Percentiles rank a stretch among this genome's conserved stretches.
Conservation (phyloP, 225 moss, liverwort and hornwort species). For the Pleurozium schreberi region DNA sequence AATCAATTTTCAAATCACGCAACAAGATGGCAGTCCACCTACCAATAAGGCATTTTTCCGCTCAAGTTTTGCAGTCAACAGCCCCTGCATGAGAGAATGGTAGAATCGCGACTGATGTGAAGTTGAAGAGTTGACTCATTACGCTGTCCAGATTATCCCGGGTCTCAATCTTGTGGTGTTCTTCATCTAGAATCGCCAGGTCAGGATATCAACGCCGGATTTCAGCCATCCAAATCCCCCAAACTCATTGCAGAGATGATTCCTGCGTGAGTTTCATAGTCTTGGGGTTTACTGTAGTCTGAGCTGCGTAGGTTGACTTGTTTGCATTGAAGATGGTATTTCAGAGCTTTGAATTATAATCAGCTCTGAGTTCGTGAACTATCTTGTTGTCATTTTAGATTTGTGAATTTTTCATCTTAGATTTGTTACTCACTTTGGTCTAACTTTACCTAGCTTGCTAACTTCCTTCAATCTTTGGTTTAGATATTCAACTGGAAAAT, state of each 20-base stretch:
- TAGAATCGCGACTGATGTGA: neutral
- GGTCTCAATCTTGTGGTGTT: neutral
- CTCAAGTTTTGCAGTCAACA: neutral
- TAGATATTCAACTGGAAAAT: slow-evolving; percentile 4
- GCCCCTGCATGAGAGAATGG: neutral
- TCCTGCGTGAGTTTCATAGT: neutral
- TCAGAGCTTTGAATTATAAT: neutral
- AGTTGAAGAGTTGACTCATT: neutral
- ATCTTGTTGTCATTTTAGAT: neutral
- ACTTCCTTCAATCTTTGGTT: neutral
- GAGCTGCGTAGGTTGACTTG: neutral
- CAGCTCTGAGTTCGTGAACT: neutral
- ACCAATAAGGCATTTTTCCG: neutral
- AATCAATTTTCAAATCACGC: neutral
- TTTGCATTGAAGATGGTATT: neutral
- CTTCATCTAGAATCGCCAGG: neutral
- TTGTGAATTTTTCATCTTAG: too few species aligned
- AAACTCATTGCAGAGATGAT: neutral
- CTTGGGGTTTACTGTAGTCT: neutral
- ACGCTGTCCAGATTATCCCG: neutral
- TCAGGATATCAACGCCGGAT: neutral
- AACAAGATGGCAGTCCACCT: neutral
- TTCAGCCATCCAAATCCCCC: neutral
- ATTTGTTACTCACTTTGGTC: neutral
- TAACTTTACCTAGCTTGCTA: neutral